These are phyloP conservation scores for Fusarium dlaminii DNA, from an alignment of 2,329 filamentous ascomycete species.

Conservation along the genomic window DNA sequence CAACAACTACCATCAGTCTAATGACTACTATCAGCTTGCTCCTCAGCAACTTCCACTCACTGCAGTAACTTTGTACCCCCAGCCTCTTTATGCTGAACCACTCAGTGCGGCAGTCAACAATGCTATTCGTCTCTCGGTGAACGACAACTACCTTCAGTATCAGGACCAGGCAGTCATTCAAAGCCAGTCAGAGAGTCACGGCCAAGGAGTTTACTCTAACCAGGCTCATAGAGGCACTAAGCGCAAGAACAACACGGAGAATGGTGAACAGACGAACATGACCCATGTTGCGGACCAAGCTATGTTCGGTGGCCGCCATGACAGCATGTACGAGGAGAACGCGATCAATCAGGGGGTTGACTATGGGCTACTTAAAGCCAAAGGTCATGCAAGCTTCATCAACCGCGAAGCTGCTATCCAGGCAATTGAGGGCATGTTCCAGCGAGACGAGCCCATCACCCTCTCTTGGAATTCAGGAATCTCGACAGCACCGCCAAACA, in stretches of 20 bases:
- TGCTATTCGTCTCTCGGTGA: background rate
- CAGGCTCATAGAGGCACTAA: background rate
- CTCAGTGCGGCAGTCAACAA: background rate
- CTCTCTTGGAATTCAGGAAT: background rate
- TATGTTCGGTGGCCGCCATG: background rate
- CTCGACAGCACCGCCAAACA: background rate
- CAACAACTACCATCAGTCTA: background rate
- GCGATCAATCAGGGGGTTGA: background rate
- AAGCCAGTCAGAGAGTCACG: background rate
- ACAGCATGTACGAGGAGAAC: background rate
- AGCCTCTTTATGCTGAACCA: background rate
- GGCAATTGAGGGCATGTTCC: background rate
- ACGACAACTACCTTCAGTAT: background rate
- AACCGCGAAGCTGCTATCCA: background rate
- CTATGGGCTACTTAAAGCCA: background rate
- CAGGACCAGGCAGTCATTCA: background rate
- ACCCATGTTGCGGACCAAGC: accelerated
- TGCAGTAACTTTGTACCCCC: background rate
- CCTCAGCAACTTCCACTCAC: background rate
- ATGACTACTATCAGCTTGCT: background rate
- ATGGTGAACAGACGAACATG: background rate
- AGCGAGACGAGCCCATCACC: background rate
- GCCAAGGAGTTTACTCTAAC: background rate
- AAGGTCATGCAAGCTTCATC: background rate
- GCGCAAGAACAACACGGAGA: background rate